These are phyloP conservation scores for Chaetomiaceae sp. DNA, from an alignment of 2,329 filamentous ascomycete species.

Conservation along the genomic window DNA sequence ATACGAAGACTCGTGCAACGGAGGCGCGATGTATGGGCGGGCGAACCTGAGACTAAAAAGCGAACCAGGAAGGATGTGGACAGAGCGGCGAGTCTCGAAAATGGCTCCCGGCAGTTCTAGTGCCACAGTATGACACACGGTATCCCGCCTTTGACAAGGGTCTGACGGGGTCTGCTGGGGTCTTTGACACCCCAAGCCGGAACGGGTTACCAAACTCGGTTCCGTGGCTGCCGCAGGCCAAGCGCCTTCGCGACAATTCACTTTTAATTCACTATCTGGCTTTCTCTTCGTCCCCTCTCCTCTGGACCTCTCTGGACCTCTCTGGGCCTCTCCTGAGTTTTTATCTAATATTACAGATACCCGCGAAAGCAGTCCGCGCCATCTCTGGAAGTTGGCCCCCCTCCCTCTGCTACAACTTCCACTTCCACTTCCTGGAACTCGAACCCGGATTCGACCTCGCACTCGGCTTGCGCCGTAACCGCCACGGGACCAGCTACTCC, in stretches of 20 bases:
- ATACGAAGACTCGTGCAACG: too few species aligned
- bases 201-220: conserved; percentile 18
- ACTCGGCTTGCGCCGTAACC: neutral
- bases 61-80: too few species aligned
- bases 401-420: too few species aligned
- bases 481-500: neutral
- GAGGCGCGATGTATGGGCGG: too few species aligned
- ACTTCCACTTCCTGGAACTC: neutral
- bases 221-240: conserved; percentile 17
- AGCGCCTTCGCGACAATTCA: neutral
- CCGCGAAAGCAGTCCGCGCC: conserved; percentile 11
- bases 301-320: too few species aligned
- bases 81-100: too few species aligned
- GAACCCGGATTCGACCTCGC: neutral
- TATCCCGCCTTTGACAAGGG: conserved; percentile 1
- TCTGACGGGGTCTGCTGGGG: neutral
- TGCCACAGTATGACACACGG: conserved; percentile 7
- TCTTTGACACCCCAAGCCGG: neutral
- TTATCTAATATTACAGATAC: neutral
- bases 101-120: neutral
- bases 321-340: neutral
- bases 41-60: neutral
- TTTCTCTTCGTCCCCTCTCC: neutral
- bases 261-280: conserved; percentile 1
- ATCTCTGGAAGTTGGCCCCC: conserved; percentile 22